phyloP scores from a whole-genome alignment of 768 basidiomycete genomes.

The Mycena vitilis region DNA sequence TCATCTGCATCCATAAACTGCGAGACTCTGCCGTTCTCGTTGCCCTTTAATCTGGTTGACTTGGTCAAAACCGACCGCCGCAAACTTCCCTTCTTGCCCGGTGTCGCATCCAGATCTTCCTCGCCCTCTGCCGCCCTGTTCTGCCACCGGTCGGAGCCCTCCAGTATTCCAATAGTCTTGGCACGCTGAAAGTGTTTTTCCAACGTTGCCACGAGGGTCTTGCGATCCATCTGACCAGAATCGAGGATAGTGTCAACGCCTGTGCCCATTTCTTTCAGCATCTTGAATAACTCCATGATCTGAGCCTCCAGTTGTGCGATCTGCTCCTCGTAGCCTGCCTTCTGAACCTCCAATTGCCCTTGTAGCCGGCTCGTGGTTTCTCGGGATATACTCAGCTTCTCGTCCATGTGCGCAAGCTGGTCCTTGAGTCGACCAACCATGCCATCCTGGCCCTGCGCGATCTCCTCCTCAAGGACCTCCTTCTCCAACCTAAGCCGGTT shows the following conservation, averaged over 20 bases:
- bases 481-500: constrained; percentile 83
- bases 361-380: constrained; percentile 83
- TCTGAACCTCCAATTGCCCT: constrained; percentile 82
- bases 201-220: constrained; percentile 80
- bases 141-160: constrained; percentile 62
- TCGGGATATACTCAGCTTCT: constrained; percentile 81
- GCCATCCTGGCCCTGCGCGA: constrained; percentile 84
- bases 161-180: constrained; percentile 87
- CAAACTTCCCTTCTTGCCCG: constrained; percentile 60
- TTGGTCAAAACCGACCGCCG: constrained; percentile 49
- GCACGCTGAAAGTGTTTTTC: constrained; percentile 86
- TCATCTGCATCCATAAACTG: constrained; percentile 95
- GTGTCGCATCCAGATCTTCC: constrained; percentile 68
- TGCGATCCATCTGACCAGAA: constrained; percentile 75
- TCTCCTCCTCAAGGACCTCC: constrained; percentile 82
- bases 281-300: constrained; percentile 93
- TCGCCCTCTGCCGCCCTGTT: constrained; percentile 53
- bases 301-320: constrained; percentile 91
- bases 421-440: constrained; percentile 85
- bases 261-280: constrained; percentile 88
- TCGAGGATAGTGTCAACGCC: constrained; percentile 83
- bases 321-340: constrained; percentile 83
- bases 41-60: constrained; percentile 49
- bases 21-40: constrained; percentile 70
- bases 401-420: constrained; percentile 75